Base-by-base conservation (phyloP, 2,329 filamentous ascomycete genomes). In the Aspergillus transmontanensis region DNA sequence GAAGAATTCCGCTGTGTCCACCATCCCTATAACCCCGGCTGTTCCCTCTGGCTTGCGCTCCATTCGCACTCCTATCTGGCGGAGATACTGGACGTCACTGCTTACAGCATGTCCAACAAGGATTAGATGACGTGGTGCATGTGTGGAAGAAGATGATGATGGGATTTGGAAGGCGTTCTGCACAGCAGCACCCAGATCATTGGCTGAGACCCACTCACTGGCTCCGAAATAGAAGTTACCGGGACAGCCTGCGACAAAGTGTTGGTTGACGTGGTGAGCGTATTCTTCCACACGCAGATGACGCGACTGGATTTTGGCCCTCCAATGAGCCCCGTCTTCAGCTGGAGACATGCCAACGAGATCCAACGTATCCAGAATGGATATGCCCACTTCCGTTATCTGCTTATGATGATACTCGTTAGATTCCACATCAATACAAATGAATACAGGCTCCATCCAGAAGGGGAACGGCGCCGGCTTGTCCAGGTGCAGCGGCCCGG, bases 371-470 rank as follows among this genome's bases (percentile, higher is more conserved):
- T 98, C 93, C 0, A 98, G 82, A 3, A 89, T 89, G 1, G 92
- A 89, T 46, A 99, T 82, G 0, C 95, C 95, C 45, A 99, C 84
- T 76, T 99, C 95, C 0, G 94, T 96, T 63, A 98, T 85, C 14
- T 86, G 81, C 39, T 83, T 80, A 14, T 87, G 85, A 51, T 86
- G 82, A 26, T 80, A 78, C 75, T 99, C 95, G 62, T 89, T 92
- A 1, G 90, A 88, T 76, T 99, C 95, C 36, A 95, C 81, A 70
- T 99, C 95, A 51, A 98, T 82, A 65, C 86, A 88, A 63, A 97
- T 82, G 69, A 97, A 90, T 9, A 96, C 83, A 0, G 87, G 83
- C n/a, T 83, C 80, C 12, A 76, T 71, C 32, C 88, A 85, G 58
- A 84, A 83, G 0, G 75, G 63, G 63, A 82, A 84, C 0, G 82